Evolutionary conservation across 164 flowering plant genomes (phyloP), one percentile per base, ranked within the genome.

Genomic region (Aristolochia californica): DNA sequence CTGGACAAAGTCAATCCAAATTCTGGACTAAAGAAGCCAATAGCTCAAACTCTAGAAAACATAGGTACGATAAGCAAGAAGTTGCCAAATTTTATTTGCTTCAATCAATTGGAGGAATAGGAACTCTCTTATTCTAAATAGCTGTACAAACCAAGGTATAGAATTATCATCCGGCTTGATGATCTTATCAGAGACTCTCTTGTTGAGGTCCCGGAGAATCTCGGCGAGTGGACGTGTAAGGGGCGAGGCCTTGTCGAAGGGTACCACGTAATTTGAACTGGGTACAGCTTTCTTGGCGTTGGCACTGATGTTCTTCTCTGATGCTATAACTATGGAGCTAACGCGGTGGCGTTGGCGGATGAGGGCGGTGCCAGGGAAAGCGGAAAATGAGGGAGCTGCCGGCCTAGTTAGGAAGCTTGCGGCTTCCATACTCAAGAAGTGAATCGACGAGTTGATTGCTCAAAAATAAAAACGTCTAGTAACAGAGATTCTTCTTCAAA

Each of bases 191-290:
- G 96, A 88, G 57, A 91, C 81, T 75, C 79, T 74, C 82, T 88
- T 88, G 75, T 91, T 91, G 57, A 91, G 90, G 70, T 91, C 98
- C 49, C 98, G 75, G 25, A 91, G 80, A 66, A 84, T 86, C 82
- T 91, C 91, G 5, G 70, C 81, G 0, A 90, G 78, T 13, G 97
- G 97, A 2, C 97, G 79, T 13, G 85, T 83, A 52, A 90, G 75
- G 66, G 79, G 81, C 16, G 86, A 66, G 16, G 62, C 68, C n/a
- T 74, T 78, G 69, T 87, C 93, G 17, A 87, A 60, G 15, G 97
- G 97, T 22, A 90, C 97, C 70, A 90, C 93, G 48, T 90, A 90
- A 59, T 90, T 90, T 2, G 83, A 70, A 57, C 74, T 82, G 25
- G 85, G 75, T 12, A 77, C 81, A 1, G 65, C 67, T 20, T 55